phyloP scores from a whole-genome alignment of 768 basidiomycete species.

The Lentinula sp. region DNA sequence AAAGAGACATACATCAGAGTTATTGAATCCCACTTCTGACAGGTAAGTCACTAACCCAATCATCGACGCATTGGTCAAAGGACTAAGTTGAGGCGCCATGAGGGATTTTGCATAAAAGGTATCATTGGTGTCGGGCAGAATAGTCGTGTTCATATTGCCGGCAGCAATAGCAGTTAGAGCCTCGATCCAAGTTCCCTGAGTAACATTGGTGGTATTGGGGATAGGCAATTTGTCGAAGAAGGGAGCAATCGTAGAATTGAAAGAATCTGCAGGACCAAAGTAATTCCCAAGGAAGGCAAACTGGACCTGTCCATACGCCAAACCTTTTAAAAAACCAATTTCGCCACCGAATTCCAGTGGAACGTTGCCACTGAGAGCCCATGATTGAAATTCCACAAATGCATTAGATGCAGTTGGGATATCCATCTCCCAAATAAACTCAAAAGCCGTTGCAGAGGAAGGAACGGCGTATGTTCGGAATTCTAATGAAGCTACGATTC shows the following conservation, averaged over 20 bases:
- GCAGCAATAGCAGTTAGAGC: slow-evolving; percentile 2
- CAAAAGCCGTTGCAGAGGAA: neutral
- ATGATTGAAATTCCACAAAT: slow-evolving; percentile 8
- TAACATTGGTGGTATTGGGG: neutral
- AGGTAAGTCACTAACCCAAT: slow-evolving; percentile 6
- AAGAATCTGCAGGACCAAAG: slow-evolving; percentile 7
- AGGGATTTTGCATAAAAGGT: slow-evolving; percentile 11
- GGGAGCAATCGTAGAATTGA: slow-evolving; percentile 9
- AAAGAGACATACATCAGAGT: slow-evolving; percentile 1
- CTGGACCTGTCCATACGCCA: slow-evolving; percentile 2
- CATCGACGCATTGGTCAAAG: slow-evolving; percentile 7
- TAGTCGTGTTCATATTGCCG: slow-evolving; percentile 7
- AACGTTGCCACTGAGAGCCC: neutral
- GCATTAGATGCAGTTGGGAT: neutral
- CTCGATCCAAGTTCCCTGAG: slow-evolving; percentile 7
- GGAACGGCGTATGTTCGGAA: slow-evolving; percentile 6
- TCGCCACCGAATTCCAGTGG: slow-evolving; percentile 10
- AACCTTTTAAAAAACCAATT: slow-evolving; percentile 4
- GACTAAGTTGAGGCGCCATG: slow-evolving; percentile 6
- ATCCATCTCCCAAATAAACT: slow-evolving; percentile 6
- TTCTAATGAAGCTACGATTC: slow-evolving; percentile 8
- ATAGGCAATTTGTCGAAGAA: slow-evolving; percentile 6
- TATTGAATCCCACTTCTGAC: neutral
- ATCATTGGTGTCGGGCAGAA: slow-evolving; percentile 4
- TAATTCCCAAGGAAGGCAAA: slow-evolving; percentile 8